A percentile compares a stretch with the other conserved stretches of the same genome.
Evolutionary conservation across 2,329 filamentous ascomycete genomes (phyloP).

Genomic region (Sporothrix pallida): DNA sequence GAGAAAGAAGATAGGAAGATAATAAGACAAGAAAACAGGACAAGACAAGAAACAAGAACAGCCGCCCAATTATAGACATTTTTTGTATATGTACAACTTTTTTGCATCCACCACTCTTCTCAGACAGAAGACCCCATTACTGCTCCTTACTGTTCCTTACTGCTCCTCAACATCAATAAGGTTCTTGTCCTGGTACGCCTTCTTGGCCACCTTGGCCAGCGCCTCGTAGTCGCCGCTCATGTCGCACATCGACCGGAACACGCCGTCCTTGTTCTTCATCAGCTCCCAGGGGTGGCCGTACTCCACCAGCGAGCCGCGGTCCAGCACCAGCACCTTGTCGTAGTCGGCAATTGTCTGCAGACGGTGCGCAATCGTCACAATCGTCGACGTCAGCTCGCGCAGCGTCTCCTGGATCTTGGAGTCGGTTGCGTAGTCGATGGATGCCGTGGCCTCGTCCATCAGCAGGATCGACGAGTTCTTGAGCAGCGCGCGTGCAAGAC

Average conservation of each 20-base stretch:
- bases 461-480: constrained; percentile 92
- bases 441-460: constrained; percentile 98
- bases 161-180: constrained; percentile 31
- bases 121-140: too few relatives aligned
- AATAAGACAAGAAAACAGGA: neutral
- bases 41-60: neutral
- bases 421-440: constrained; percentile 95
- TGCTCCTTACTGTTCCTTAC: too few relatives aligned
- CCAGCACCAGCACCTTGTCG: constrained; percentile 93
- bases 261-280: constrained; percentile 70
- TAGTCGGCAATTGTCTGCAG: constrained; percentile 98
- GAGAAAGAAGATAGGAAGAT: neutral
- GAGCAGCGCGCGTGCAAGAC: constrained; percentile 88
- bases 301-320: constrained; percentile 85
- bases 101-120: neutral
- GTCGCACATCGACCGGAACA: constrained; percentile 68
- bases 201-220: constrained; percentile 61
- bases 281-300: constrained; percentile 89
- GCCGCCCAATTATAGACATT: constrained; percentile 15
- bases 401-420: constrained; percentile 96
- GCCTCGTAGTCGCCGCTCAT: constrained; percentile 64
- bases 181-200: constrained; percentile 49
- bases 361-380: constrained; percentile 94
- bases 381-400: constrained; percentile 89
- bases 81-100: constrained; percentile 17